Evolutionary conservation across 768 basidiomycete species (phyloP).

Genomic region (Clavaria fumosa): DNA sequence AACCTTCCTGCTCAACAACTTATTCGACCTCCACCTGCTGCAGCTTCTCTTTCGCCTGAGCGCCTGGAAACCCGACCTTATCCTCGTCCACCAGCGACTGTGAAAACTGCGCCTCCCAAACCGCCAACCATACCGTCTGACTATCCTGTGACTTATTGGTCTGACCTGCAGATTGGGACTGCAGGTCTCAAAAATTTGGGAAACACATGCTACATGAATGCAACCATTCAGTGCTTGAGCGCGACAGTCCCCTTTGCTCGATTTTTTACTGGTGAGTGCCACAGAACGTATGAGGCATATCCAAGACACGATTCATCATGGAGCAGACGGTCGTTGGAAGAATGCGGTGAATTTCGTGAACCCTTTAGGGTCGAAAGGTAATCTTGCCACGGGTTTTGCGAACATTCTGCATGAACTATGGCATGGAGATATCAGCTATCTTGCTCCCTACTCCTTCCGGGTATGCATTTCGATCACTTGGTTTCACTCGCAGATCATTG

Average conservation of each 20-base stretch:
- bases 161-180: conserved; percentile 60
- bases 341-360: conserved; percentile 74
- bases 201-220: conserved; percentile 99
- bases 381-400: conserved; percentile 68
- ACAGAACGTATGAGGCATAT: no score
- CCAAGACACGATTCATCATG: no score
- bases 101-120: conserved; percentile 25
- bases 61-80: conserved; percentile 61
- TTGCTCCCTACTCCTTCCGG: conserved; percentile 72
- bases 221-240: conserved; percentile 90
- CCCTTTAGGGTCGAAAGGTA: conserved; percentile 77
- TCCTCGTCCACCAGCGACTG: conserved; percentile 22
- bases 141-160: conserved; percentile 77
- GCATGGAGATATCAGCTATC: conserved; percentile 68
- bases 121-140: conserved; percentile 58
- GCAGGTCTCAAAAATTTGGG: conserved; percentile 88
- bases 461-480: conserved; percentile 23
- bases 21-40: conserved; percentile 67
- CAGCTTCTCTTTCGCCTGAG: conserved; percentile 52
- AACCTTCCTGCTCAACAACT: conserved; percentile 45
- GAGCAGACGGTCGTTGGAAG: conserved; percentile 63
- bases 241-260: conserved; percentile 87
- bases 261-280: conserved; percentile 69
- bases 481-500: conserved; percentile 1
- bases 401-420: conserved; percentile 76